Evolutionary conservation across 192 early-diverging fungal species (phyloP), one percentile per base, ranked within the genome.

Genomic region (Podila epicladia): DNA sequence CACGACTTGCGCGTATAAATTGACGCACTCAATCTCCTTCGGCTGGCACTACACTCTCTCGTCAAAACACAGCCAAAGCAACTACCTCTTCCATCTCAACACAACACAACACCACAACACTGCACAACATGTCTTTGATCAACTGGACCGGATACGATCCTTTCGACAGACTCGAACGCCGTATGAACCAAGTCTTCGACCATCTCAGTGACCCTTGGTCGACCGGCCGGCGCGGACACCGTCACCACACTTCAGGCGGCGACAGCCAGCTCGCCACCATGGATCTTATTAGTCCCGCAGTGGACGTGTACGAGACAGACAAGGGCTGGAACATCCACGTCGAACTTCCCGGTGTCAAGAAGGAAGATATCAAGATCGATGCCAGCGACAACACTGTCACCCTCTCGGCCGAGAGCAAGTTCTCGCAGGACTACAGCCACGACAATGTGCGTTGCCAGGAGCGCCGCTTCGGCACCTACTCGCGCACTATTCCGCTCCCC

Each of bases 321-420:
- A 83, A 89, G 19, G 79, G 73, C 9, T 88, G 73, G 65, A 41
- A 67, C 15, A 62, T 91, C 9, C 75, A 82, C 73, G 83, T 78
- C 17, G 91, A 92, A 49, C 60, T 92, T 29, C 90, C 91, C 32
- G 91, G 91, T 17, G 75, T 88, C 24, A 61, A 37, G 28, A 88
- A 90, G 64, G 88, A 90, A 26, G 82, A 91, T 22, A 71, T 92
- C 60, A 79, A 89, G 55, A 38, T 92, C 33, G 78, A 83, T 24
- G 58, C 85, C 35, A 82, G 73, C 32, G 89, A 87, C 45, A 70
- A 90, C 31, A 35, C 72, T 31, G 53, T 91, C 17, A 77, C 74
- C 1, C 74, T 91, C 58, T 73, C 72, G 28, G 90, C 89, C 22
- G 82, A 89, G 59, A 59, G 53, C 60, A 79, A 82, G 28, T 59